Percentiles rank a stretch among this genome's conserved stretches.
phyloP scores from a whole-genome alignment of 352 stramenopile genomes.

The Phytopythium helicoides region DNA sequence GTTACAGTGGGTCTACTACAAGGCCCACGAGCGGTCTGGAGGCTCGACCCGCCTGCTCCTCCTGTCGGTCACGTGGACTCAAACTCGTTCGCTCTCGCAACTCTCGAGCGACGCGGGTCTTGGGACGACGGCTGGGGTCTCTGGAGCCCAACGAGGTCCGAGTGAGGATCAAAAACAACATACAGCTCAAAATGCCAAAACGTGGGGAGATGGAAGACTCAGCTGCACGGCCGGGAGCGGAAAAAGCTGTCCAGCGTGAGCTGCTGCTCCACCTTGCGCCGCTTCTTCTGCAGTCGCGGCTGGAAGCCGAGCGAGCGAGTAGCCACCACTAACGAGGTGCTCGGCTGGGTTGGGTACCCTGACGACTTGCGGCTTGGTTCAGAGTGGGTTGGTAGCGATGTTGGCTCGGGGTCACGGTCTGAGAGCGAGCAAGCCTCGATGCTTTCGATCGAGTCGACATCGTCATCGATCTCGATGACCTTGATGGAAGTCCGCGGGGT shows the following conservation, averaged over 20 bases:
- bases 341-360: no score
- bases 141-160: no score
- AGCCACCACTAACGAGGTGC: slow-evolving; percentile 3
- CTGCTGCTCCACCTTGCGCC: slow-evolving; percentile 42
- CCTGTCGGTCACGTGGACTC: neutral
- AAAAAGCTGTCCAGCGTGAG: slow-evolving; percentile 55
- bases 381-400: no score
- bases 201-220: neutral
- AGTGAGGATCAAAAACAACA: slow-evolving; percentile 19
- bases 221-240: slow-evolving; percentile 11
- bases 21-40: neutral
- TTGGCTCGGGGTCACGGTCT: no score
- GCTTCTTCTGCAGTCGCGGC: slow-evolving; percentile 39
- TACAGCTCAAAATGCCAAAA: slow-evolving; percentile 12
- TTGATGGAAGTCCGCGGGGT: slow-evolving; percentile 17
- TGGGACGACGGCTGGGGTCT: no score
- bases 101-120: neutral
- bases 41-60: neutral
- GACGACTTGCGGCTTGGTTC: no score
- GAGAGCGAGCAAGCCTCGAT: slow-evolving; percentile 1
- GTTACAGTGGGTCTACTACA: slow-evolving; percentile 7
- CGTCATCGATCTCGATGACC: slow-evolving; percentile 40
- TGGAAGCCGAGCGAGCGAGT: slow-evolving; percentile 16
- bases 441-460: slow-evolving; percentile 7
- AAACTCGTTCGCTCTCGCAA: neutral